Conservation (phyloP, 768 basidiomycete genomes). For the Inosperma sp. region DNA sequence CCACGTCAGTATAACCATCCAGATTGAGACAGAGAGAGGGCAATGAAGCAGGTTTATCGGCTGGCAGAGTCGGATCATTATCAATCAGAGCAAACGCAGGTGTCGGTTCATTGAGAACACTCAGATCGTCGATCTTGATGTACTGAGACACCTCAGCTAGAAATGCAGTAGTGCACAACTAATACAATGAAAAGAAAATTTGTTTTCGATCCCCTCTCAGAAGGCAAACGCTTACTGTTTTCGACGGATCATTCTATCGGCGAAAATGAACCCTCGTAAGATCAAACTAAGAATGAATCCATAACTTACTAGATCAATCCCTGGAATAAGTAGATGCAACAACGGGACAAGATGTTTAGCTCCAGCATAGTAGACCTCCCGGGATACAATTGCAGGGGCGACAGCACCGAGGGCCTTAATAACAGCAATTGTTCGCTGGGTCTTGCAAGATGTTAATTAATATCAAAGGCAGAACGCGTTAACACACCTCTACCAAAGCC, state of each 20-base stretch:
- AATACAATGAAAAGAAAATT: constrained; percentile 10
- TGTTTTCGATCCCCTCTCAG: background rate
- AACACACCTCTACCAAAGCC: constrained; percentile 71
- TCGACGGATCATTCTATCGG: constrained; percentile 69
- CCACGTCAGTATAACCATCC: constrained; percentile 35
- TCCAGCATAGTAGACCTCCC: constrained; percentile 74
- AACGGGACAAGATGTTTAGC: constrained; percentile 79
- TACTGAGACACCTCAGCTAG: constrained; percentile 71
- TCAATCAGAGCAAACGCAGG: constrained; percentile 26
- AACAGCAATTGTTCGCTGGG: constrained; percentile 78
- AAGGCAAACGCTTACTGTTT: constrained; percentile 50
- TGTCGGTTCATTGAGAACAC: constrained; percentile 30
- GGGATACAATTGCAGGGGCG: constrained; percentile 75
- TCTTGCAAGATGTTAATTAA: constrained; percentile 39
- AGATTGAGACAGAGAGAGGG: constrained; percentile 37
- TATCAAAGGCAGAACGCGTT: background rate
- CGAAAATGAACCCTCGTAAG: background rate
- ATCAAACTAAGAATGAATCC: background rate
- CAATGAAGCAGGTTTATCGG: constrained; percentile 23
- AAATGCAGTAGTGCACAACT: constrained; percentile 74
- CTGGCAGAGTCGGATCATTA: constrained; percentile 31
- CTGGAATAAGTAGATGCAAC: constrained; percentile 76
- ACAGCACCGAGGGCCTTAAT: constrained; percentile 81
- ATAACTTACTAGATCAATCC: constrained; percentile 71
- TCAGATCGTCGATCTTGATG: constrained; percentile 68